Evolutionary conservation across 306 rosid genomes (phyloP), one percentile per base, ranked within the genome.

Genomic region (Cucumis sativus): DNA sequence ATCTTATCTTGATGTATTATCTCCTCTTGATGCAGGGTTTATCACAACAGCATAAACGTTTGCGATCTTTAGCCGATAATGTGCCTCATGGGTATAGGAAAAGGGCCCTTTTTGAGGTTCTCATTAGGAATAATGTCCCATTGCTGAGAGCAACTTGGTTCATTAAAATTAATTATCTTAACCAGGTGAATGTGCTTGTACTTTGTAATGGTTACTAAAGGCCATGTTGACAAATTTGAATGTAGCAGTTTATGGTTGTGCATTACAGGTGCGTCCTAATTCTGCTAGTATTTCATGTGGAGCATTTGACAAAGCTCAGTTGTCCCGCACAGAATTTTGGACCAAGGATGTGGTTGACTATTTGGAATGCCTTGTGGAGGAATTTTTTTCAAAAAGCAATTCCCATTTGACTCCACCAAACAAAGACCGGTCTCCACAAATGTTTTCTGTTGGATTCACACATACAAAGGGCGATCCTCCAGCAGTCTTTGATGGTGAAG

Each of bases 61-160:
- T 95, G 68, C 88, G 93, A 52, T 73, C 90, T 71, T 86, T 92
- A 91, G 93, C 91, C 10, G 97, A 95, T 82, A 91, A 86, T 81
- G 92, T 95, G 80, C 99, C 99, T 79, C 91, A 84, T 77, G 99
- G 97, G 60, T 90, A 83, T 87, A 91, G 86, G 84, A 95, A 82
- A 86, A 80, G 83, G 79, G 56, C 88, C 56, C 91, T 95, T 73
- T 78, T 95, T 81, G 99, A 92, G 56, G 89, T 92, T 89, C 96
- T 95, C 65, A 83, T 87, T 74, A 92, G 82, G 89, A 95, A 95
- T 78, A 92, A 95, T 84, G 97, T 95, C 78, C 97, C 99, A 20
- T 88, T 95, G 85, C 86, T 95, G 57, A 90, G 93, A 89, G 98
- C 98, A 66, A 92, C 97, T 66, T 95, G 98, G 98, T 88, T 90